Percentiles rank a stretch among this genome's conserved stretches.
These are phyloP conservation scores for Bipolaris bicolor DNA, from an alignment of 2,329 filamentous ascomycete genomes.

Conservation along the genomic window DNA sequence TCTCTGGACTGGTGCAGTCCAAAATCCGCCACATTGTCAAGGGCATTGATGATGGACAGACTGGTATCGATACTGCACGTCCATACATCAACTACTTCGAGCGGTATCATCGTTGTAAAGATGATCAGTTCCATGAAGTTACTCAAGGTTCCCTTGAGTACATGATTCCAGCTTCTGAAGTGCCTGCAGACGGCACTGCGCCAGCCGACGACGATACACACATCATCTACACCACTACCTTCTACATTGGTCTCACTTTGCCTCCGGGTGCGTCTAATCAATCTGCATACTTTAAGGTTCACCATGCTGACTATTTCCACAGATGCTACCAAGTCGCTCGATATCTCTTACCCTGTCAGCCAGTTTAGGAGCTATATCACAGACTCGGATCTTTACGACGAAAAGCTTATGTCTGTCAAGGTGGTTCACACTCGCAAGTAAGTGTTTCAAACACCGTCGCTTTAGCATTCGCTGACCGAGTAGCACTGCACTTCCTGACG, in stretches of 20 bases:
- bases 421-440: constrained; percentile 88
- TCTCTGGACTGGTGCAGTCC: constrained; percentile 92
- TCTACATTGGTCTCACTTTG: constrained; percentile 89
- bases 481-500: constrained; percentile 85
- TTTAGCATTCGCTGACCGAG: constrained; percentile 23
- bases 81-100: constrained; percentile 94
- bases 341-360: constrained; percentile 80
- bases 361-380: constrained; percentile 86
- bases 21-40: constrained; percentile 86
- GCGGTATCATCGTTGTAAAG: constrained; percentile 73
- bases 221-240: constrained; percentile 83
- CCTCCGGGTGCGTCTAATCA: constrained; percentile 66
- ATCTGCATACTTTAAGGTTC: neutral
- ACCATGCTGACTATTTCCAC: constrained; percentile 17
- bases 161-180: constrained; percentile 60
- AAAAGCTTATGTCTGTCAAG: constrained; percentile 76
- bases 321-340: constrained; percentile 71
- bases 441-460: constrained; percentile 43
- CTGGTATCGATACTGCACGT: constrained; percentile 78
- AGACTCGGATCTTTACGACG: constrained; percentile 75
- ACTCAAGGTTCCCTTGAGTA: constrained; percentile 67
- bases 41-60: constrained; percentile 78
- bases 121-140: constrained; percentile 66
- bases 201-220: constrained; percentile 49
- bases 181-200: constrained; percentile 52